Evolutionary conservation across 352 stramenopile genomes (phyloP).

Genomic region (Pythium aristosporum): DNA sequence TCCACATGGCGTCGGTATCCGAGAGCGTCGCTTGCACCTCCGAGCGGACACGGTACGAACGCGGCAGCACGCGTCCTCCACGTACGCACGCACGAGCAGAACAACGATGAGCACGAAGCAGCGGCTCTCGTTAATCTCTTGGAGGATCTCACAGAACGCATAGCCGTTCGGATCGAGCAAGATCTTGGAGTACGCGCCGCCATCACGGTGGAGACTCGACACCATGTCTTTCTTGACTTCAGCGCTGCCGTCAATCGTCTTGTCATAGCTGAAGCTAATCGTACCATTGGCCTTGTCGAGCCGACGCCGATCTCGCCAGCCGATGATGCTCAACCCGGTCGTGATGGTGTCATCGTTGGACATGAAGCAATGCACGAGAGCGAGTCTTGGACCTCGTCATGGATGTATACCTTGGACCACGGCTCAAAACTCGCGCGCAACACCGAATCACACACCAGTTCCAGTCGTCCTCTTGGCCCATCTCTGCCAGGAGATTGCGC

Average conservation of each 20-base stretch:
- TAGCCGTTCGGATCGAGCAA: too few species aligned
- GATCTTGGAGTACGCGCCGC: too few species aligned
- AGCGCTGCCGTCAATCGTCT: conserved; percentile 2
- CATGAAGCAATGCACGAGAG: background rate
- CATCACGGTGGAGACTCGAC: too few species aligned
- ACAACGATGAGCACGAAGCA: too few species aligned
- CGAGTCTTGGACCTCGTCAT: background rate
- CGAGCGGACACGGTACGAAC: too few species aligned
- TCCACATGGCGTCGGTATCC: too few species aligned
- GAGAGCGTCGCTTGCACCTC: too few species aligned
- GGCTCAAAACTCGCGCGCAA: conserved; percentile 4
- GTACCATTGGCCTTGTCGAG: conserved; percentile 8
- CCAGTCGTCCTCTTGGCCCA: conserved; percentile 1
- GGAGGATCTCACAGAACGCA: too few species aligned
- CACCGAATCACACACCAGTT: conserved; percentile 5
- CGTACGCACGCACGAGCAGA: too few species aligned
- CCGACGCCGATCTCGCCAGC: conserved; percentile 18
- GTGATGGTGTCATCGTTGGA: conserved; percentile 3
- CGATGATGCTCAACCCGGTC: conserved; percentile 9
- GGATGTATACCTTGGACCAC: background rate
- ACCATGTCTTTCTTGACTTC: too few species aligned
- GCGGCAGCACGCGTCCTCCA: too few species aligned
- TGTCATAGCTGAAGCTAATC: conserved; percentile 20
- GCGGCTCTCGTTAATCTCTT: too few species aligned
- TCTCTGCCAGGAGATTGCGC: background rate